These are phyloP conservation scores for Glycine soja DNA, from an alignment of 306 rosid genomes.

Conservation along the genomic window DNA sequence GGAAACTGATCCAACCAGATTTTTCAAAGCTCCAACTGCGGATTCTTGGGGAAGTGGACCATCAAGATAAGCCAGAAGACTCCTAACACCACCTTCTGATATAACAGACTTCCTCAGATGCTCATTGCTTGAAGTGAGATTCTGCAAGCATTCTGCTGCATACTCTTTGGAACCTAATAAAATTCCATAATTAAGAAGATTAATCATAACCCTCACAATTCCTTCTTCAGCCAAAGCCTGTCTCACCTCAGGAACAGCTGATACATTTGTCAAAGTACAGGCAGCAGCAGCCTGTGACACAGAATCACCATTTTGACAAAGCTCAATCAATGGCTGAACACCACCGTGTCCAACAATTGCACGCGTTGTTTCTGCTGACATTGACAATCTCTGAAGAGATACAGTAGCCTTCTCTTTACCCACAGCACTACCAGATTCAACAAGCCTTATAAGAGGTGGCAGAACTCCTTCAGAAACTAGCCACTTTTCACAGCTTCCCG, in stretches of 20 bases:
- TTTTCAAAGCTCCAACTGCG: constrained; percentile 78
- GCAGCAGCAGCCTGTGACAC: constrained; percentile 84
- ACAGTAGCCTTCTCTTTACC: constrained; percentile 84
- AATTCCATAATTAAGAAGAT: constrained; percentile 74
- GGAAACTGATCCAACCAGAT: constrained; percentile 70
- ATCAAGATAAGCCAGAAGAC: constrained; percentile 73
- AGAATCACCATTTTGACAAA: constrained; percentile 78
- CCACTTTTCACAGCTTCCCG: constrained; percentile 75
- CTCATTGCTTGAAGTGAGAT: constrained; percentile 89
- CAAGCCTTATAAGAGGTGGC: constrained; percentile 83
- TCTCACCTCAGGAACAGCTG: constrained; percentile 82
- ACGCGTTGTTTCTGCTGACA: constrained; percentile 73
- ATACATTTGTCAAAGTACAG: constrained; percentile 77
- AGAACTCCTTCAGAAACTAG: constrained; percentile 87
- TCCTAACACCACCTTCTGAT: constrained; percentile 77
- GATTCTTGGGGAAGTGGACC: constrained; percentile 86
- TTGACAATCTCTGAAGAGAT: constrained; percentile 83
- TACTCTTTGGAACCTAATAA: constrained; percentile 80
- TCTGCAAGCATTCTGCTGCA: constrained; percentile 94
- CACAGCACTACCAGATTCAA: constrained; percentile 80
- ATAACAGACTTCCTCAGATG: constrained; percentile 71
- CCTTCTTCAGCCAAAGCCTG: constrained; percentile 88
- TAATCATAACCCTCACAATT: constrained; percentile 67
- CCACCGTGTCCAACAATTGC: constrained; percentile 94
- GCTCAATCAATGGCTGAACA: constrained; percentile 70